Base-by-base conservation (phyloP, 495 filamentous ascomycete species). In the Staphylotrichum tortipilum region DNA sequence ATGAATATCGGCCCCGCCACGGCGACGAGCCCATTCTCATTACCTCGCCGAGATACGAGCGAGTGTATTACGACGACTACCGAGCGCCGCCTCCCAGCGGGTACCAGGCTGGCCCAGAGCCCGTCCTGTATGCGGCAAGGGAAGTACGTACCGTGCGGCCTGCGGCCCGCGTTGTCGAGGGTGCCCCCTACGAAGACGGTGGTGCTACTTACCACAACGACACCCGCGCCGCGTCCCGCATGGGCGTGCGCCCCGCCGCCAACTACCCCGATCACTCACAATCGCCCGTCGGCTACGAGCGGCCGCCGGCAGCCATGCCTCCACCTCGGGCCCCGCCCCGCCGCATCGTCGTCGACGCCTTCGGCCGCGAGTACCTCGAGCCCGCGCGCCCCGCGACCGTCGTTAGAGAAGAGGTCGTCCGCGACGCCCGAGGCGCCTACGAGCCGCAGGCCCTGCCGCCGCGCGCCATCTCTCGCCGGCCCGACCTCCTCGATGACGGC, bases 281-380 rank as follows among this genome's bases (percentile, higher is more conserved):
- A 18, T 80, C 79, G 0, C 81, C 80, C 0, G 70, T 81, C 18
- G 53, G 69, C 40, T 68, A 75, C 30, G 79, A 81, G 48, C 64
- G 70, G 50, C 56, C 60, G 6, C 59, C 74, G 6, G 66, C 68
- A 23, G 64, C 72, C 9, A 71, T 81, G 52, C 75, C 81, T 60
- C 75, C 77, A 26, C 79, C 84, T 23, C 72, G 77, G 22, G 73
- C 73, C 21, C 75, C 78, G 1, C 52, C 67, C n/a, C 53, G 68
- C 29, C 77, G 84, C 41, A 79, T 87, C 49, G 66, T 88, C 37
- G 67, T 89, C 39, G 85, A 88, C 61, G 76, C 83, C 46, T 79
- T 77, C 65, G 85, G 85, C 19, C 80, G 80, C 49, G 75, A 85
- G 57, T 90, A 82, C 56, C 67, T 83, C 40, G 84, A 85, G 60